Evolutionary conservation across 2,329 filamentous ascomycete genomes (phyloP), one percentile per base, ranked within the genome.

Genomic region (Penicillium sp.): DNA sequence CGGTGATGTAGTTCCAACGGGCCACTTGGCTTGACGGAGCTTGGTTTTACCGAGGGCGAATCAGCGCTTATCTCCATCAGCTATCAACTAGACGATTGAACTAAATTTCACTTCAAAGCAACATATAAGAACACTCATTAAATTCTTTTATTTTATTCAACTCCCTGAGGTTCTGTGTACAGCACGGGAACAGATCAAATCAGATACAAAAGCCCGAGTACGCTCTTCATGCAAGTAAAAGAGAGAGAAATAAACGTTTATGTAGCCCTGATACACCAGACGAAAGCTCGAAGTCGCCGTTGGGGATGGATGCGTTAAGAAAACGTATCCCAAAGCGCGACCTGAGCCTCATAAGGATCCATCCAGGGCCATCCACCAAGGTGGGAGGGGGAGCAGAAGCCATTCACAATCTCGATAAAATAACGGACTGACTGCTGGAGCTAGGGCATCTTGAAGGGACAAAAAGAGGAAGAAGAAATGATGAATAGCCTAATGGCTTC

Each of bases 21-120:
- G 71, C 71, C 72, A 74, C 72, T 71, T 74, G 71, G 69, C 71
- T 65, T 65, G 60, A 69, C 70, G 71, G 71, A 72, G 69, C 62
- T 73, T 71, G 64, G 68, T 73, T 73, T 67, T 64, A 59, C 71
- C 71, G 69, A 72, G 26, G 57, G 58, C 59, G 51, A 62, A 62
- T 60, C 59, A 67, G 54, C 50, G 53, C 39, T 35, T 37, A 16
- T 11, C 39, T 45, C 19, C 10, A 23, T 13, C 9, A 37, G 11
- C 35, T 37, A n/a, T 29, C 27, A 29, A 11, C 27, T 29, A 11
- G 10, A 3, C 27, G 3, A 29, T 11, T 29, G 1, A 42, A 19
- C 8, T 8, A n/a, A 7, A n/a, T n/a, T 37, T n/a, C 16, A n/a
- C 16, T 37, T 37, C 7, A n/a, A 16, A 5, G 33, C 31, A 33